Percentiles rank a stretch among this genome's conserved stretches.
Evolutionary conservation across 805 yeast genomes (phyloP).

Genomic region (Priceomyces carsonii): DNA sequence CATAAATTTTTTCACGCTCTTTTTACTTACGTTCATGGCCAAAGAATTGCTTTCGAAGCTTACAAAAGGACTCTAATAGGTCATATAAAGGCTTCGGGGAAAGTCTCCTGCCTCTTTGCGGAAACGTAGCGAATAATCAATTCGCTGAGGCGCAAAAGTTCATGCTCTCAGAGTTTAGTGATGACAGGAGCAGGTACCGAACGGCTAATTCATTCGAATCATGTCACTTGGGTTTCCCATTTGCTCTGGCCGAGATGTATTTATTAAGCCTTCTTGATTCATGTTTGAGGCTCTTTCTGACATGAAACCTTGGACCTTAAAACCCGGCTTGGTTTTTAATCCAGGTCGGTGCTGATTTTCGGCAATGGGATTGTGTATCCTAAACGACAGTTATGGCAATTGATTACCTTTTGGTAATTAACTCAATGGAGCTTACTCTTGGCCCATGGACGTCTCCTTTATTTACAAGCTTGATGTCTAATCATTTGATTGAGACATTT

Average conservation of each 20-base stretch:
- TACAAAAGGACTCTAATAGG: constrained; percentile 46
- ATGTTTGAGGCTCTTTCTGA: constrained; percentile 2
- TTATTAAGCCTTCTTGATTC: constrained; percentile 4
- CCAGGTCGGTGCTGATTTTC: constrained; percentile 39
- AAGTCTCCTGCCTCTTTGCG: constrained; percentile 85
- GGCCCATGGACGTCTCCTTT: constrained; percentile 58
- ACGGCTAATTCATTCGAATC: constrained; percentile 20
- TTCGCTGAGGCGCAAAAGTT: constrained; percentile 24
- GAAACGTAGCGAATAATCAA: constrained; percentile 51
- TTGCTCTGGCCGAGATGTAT: constrained; percentile 17
- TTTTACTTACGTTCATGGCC: constrained; percentile 57
- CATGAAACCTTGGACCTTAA: constrained; percentile 2
- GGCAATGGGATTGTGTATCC: constrained; percentile 62
- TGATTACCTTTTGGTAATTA: constrained; percentile 42
- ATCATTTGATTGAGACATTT: constrained; percentile 22
- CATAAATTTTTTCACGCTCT: no score
- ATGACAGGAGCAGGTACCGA: no score
- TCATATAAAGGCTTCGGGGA: constrained; percentile 68
- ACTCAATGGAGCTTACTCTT: constrained; percentile 91
- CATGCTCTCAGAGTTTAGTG: no score
- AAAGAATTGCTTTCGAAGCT: constrained; percentile 82
- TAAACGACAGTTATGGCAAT: constrained; percentile 78
- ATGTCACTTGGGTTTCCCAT: constrained; percentile 12
- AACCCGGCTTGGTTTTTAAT: constrained; percentile 17
- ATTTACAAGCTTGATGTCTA: constrained; percentile 24